These are phyloP conservation scores for Wallacemonas sp. DNA, from an alignment of 208 protist genomes.

Conservation along the genomic window DNA sequence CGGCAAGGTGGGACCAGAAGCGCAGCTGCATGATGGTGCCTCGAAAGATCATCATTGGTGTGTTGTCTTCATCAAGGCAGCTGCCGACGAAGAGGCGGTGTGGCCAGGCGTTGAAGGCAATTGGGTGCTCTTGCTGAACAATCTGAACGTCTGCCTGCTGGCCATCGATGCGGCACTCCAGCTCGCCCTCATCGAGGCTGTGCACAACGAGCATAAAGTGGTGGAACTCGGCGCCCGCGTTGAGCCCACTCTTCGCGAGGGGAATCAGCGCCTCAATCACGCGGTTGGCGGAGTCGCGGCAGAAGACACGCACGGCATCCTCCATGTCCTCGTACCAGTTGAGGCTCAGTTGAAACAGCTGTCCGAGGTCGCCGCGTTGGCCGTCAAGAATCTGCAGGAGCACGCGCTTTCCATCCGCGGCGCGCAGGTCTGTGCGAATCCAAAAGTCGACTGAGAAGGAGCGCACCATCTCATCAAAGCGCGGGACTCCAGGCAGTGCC, in stretches of 20 bases:
- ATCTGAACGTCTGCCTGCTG: constrained; percentile 47
- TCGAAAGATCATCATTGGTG: constrained; percentile 57
- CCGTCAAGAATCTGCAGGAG: constrained; percentile 87
- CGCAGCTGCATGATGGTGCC: constrained; percentile 80
- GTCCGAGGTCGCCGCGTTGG: constrained; percentile 70
- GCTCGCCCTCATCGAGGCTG: constrained; percentile 76
- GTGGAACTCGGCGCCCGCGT: constrained; percentile 47
- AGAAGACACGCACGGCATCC: constrained; percentile 67
- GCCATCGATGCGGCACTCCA: constrained; percentile 79
- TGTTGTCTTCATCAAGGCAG: constrained; percentile 74
- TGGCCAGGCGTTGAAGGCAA: constrained; percentile 88
- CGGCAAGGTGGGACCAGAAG: constrained; percentile 50
- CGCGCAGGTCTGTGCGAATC: constrained; percentile 70
- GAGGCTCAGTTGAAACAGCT: constrained; percentile 82
- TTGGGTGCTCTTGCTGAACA: constrained; percentile 86
- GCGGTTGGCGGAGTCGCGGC: constrained; percentile 84
- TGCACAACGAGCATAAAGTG: constrained; percentile 77
- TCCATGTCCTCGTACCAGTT: constrained; percentile 79
- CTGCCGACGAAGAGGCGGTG: constrained; percentile 86
- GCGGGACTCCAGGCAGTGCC: constrained; percentile 79
- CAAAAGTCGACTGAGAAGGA: constrained; percentile 86
- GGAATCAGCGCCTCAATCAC: constrained; percentile 79
- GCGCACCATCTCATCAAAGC: constrained; percentile 83
- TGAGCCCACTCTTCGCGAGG: constrained; percentile 24
- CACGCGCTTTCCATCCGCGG: constrained; percentile 50